Conservation (phyloP, 2,329 filamentous ascomycete genomes). For the Pezicula rhizophila region DNA sequence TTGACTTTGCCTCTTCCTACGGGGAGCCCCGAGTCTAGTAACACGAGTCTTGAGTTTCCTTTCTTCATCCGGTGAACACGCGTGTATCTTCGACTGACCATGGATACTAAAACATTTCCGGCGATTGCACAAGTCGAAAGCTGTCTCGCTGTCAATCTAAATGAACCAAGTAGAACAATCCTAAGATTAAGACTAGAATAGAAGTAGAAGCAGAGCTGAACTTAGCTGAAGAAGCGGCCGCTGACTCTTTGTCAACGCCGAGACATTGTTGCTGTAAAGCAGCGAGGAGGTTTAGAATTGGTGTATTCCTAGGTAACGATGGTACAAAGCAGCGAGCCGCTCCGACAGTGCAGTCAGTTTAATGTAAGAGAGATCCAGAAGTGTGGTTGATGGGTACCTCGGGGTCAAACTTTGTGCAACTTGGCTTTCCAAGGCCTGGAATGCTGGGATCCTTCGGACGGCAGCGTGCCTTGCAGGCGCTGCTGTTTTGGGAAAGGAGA, state of each 20-base stretch:
- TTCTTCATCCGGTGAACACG: background rate
- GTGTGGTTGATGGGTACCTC: background rate
- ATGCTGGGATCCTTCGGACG: background rate
- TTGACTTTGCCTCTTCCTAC: too few species aligned
- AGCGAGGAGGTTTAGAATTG: background rate
- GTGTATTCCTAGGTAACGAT: background rate
- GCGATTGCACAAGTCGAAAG: background rate
- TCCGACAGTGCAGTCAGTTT: background rate
- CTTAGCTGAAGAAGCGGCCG: background rate
- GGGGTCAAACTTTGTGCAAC: background rate
- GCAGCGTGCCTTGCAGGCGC: background rate
- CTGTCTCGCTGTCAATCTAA: background rate
- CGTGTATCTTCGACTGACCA: background rate
- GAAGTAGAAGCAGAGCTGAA: too few species aligned
- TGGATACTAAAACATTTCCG: background rate
- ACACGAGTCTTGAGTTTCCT: too few species aligned
- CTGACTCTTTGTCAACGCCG: background rate
- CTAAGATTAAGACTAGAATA: too few species aligned
- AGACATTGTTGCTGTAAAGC: background rate
- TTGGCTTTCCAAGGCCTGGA: background rate
- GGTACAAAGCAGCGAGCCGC: background rate
- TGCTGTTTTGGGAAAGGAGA: background rate
- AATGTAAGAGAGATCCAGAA: background rate
- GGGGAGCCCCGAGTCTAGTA: too few species aligned
- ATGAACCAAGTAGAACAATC: background rate